Evolutionary conservation across 1,284 basidiomycete genomes (phyloP).

Genomic region (Macrocystidia cucumis): DNA sequence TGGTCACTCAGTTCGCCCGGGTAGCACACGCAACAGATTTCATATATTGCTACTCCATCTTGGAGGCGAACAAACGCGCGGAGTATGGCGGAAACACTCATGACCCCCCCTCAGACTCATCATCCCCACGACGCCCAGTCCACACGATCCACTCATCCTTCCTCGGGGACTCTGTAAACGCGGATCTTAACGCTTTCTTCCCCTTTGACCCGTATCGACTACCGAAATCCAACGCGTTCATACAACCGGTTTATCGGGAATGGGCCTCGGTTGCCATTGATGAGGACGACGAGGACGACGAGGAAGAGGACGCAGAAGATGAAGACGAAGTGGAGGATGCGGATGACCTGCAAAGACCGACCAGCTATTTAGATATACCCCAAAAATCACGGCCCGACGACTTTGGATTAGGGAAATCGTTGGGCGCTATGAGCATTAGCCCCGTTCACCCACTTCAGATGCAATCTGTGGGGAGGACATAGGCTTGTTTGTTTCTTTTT

Average conservation of each 20-base stretch:
- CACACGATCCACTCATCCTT: conserved; percentile 21
- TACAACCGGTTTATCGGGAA: conserved; percentile 67
- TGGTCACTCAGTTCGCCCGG: conserved; percentile 92
- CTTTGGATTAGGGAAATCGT: conserved; percentile 48
- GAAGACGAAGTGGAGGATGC: conserved; percentile 20
- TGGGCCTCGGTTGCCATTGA: conserved; percentile 74
- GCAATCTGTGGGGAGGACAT: neutral
- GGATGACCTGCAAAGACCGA: conserved; percentile 8
- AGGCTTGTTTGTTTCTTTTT: neutral
- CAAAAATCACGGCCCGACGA: conserved; percentile 28
- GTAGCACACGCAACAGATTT: conserved; percentile 90
- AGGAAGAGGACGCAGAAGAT: conserved; percentile 40
- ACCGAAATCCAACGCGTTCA: conserved; percentile 62
- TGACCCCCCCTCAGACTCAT: conserved; percentile 6
- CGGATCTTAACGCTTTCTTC: conserved; percentile 91
- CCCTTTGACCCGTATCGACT: conserved; percentile 98
- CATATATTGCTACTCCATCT: conserved; percentile 91
- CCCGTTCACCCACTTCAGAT: conserved; percentile 22
- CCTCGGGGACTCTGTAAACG: conserved; percentile 36
- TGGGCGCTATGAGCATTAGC: conserved; percentile 77
- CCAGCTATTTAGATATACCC: conserved; percentile 24
- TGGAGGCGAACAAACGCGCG: conserved; percentile 68
- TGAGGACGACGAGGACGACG: conserved; percentile 61
- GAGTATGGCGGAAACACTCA: conserved; percentile 16
- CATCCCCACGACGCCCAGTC: conserved; percentile 2